Evolutionary conservation across 2,329 filamentous ascomycete species (phyloP).

Genomic region (Fonsecaea multimorphosa): DNA sequence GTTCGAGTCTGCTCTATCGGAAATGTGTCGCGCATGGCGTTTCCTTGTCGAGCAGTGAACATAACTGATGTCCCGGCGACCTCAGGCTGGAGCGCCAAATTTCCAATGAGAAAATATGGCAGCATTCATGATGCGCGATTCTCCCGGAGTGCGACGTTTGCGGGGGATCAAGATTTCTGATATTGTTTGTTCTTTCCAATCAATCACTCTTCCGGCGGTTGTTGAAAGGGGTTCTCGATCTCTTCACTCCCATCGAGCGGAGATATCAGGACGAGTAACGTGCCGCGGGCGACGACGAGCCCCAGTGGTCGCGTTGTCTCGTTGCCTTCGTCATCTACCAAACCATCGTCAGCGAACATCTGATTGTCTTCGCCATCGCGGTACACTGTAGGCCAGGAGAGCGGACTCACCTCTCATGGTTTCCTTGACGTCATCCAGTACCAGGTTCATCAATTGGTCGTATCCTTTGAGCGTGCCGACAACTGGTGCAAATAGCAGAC

Average conservation of each 20-base stretch:
- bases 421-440: conserved; percentile 92
- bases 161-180: no score
- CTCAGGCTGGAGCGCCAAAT: not conserved
- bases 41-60: not conserved
- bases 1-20: not conserved
- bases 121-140: not conserved
- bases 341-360: conserved; percentile 30
- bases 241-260: conserved; percentile 94
- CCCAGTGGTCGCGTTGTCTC: conserved; percentile 80
- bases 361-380: not conserved
- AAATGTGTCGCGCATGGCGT: not conserved
- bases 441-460: conserved; percentile 97
- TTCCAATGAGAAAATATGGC: not conserved
- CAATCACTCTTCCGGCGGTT: conserved; percentile 66
- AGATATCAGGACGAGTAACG: conserved; percentile 88
- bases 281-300: conserved; percentile 87
- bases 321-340: conserved; percentile 90
- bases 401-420: conserved; percentile 74
- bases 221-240: conserved; percentile 90
- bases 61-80: not conserved
- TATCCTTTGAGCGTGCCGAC: conserved; percentile 91
- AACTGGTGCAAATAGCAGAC: conserved; percentile 61
- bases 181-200: no score
- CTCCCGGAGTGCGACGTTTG: not conserved
- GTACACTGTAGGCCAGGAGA: not conserved